Percentiles rank a stretch among this genome's conserved stretches.
These are phyloP conservation scores for Athelia psychrophila DNA, from an alignment of 1,284 basidiomycete species.

Conservation along the genomic window DNA sequence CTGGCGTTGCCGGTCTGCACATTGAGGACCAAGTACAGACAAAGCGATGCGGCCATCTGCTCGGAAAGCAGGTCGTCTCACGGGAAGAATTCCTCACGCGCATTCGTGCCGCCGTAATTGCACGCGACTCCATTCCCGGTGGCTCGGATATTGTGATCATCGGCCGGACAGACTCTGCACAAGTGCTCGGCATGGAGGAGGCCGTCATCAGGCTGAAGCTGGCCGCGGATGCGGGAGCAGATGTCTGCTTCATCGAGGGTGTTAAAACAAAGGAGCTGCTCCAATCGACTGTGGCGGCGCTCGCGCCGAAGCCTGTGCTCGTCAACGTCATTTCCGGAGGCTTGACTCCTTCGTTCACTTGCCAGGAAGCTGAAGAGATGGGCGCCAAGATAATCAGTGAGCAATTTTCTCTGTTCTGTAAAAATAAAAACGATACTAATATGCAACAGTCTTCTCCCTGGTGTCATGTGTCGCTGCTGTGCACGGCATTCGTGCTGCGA, in stretches of 20 bases:
- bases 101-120: constrained; percentile 74
- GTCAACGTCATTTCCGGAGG: constrained; percentile 79
- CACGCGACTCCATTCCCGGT: constrained; percentile 67
- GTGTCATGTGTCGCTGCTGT: constrained; percentile 73
- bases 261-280: constrained; percentile 69
- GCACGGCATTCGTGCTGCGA: constrained; percentile 68
- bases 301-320: constrained; percentile 69
- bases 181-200: constrained; percentile 80
- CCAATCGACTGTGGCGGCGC: constrained; percentile 56
- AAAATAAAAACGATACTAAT: background rate
- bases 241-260: constrained; percentile 85
- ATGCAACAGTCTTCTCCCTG: constrained; percentile 54
- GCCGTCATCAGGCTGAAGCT: constrained; percentile 67
- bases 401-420: constrained; percentile 24
- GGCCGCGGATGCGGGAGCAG: constrained; percentile 74
- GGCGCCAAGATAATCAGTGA: constrained; percentile 79
- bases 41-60: constrained; percentile 79
- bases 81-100: constrained; percentile 74
- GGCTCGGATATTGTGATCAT: constrained; percentile 79
- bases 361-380: constrained; percentile 60
- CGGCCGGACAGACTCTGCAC: constrained; percentile 80
- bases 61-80: constrained; percentile 76
- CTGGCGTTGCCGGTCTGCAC: constrained; percentile 75
- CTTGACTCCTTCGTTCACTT: constrained; percentile 70
- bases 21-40: constrained; percentile 85